phyloP scores from a whole-genome alignment of 768 basidiomycete genomes.

The Phylloporus rhodoxanthus region DNA sequence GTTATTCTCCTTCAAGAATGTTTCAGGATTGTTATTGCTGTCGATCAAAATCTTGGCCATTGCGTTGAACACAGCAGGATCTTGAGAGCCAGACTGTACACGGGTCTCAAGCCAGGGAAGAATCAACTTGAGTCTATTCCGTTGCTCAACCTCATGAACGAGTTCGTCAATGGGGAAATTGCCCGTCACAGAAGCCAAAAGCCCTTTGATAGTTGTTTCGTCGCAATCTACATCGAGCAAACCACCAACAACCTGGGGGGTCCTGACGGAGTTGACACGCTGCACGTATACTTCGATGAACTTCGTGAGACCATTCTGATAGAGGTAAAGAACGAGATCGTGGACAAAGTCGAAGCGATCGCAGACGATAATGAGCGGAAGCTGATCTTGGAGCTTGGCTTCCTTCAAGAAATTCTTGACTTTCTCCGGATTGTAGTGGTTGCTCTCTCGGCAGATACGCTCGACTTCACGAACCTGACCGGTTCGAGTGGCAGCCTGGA shows the following conservation, averaged over 20 bases:
- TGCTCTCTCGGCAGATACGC: constrained; percentile 96
- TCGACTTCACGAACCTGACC: constrained; percentile 99
- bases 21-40: constrained; percentile 96
- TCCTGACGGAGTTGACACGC: constrained; percentile 93
- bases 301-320: constrained; percentile 93
- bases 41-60: constrained; percentile 98
- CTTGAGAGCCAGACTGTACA: constrained; percentile 90
- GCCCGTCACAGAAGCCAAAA: constrained; percentile 92
- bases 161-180: constrained; percentile 98
- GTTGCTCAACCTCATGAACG: constrained; percentile 92
- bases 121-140: constrained; percentile 94
- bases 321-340: constrained; percentile 95
- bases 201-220: constrained; percentile 87
- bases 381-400: constrained; percentile 91
- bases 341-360: constrained; percentile 99
- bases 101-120: constrained; percentile 95
- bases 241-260: constrained; percentile 95
- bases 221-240: constrained; percentile 98
- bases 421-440: constrained; percentile 97
- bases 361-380: constrained; percentile 99
- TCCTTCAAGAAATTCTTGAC: constrained; percentile 99
- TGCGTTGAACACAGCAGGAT: constrained; percentile 92
- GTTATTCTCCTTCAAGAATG: constrained; percentile 98
- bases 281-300: constrained; percentile 99
- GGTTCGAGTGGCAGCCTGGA: constrained; percentile 96